Percentiles rank a stretch among this genome's conserved stretches.
Evolutionary conservation across 148 eudicot genomes (phyloP).

Genomic region (Chenopodium suecicum): DNA sequence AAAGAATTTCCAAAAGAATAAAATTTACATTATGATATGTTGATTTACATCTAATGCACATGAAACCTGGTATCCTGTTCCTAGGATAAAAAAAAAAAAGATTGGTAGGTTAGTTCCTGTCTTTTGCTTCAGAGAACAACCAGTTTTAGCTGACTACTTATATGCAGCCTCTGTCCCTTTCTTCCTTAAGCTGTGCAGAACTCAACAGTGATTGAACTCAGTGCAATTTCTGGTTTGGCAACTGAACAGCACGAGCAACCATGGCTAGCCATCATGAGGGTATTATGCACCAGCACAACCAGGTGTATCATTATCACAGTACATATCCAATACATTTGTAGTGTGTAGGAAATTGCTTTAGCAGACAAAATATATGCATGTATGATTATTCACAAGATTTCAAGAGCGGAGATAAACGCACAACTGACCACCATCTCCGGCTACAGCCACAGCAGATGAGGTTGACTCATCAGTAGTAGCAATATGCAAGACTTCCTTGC

Average conservation of each 20-base stretch:
- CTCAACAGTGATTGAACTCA: background rate
- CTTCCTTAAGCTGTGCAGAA: background rate
- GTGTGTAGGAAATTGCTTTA: background rate
- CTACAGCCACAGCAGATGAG: conserved; percentile 58
- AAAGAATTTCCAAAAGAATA: background rate
- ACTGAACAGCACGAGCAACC: background rate
- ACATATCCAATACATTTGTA: background rate
- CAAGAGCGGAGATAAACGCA: conserved; percentile 45
- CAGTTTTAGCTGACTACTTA: background rate
- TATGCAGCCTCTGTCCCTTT: background rate
- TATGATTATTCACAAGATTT: background rate
- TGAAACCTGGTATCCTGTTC: background rate
- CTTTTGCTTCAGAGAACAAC: background rate
- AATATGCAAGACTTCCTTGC: conserved; percentile 56
- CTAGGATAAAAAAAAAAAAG: background rate
- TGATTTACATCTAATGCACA: background rate
- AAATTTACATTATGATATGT: background rate
- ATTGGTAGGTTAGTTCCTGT: background rate
- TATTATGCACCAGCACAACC: background rate
- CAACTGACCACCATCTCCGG: conserved; percentile 55
- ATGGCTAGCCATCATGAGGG: background rate
- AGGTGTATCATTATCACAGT: background rate
- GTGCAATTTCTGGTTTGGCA: background rate
- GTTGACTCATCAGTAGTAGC: conserved; percentile 53
- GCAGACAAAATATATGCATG: background rate